Conservation (phyloP, 1,139 yeast genomes). For the Saccharomyces hybrid region DNA sequence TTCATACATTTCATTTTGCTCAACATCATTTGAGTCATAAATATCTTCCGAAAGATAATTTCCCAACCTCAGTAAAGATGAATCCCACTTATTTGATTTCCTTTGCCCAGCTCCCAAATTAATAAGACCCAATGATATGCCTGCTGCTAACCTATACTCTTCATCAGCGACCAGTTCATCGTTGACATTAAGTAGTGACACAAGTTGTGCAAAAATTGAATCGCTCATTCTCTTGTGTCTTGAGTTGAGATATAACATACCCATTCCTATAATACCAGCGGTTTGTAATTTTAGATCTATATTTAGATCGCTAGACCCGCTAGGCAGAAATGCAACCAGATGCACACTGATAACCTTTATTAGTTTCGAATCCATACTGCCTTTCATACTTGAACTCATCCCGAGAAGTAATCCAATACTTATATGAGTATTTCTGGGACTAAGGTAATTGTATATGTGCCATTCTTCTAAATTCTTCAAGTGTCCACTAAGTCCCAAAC, state of each 20-base stretch:
- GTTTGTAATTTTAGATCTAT: slow-evolving; percentile 80
- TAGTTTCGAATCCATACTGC: slow-evolving; percentile 78
- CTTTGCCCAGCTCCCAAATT: slow-evolving; percentile 64
- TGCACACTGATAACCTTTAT: slow-evolving; percentile 92
- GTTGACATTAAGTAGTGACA: slow-evolving; percentile 48
- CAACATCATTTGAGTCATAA: slow-evolving; percentile 1
- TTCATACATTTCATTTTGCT: background rate
- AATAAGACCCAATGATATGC: slow-evolving; percentile 77
- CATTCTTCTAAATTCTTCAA: slow-evolving; percentile 80
- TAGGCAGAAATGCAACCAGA: slow-evolving; percentile 83
- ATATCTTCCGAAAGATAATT: background rate
- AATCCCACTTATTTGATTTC: background rate
- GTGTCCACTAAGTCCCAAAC: slow-evolving; percentile 89
- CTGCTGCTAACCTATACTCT: slow-evolving; percentile 83
- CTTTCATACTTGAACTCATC: slow-evolving; percentile 81
- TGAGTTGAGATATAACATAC: slow-evolving; percentile 68
- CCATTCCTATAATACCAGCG: slow-evolving; percentile 88
- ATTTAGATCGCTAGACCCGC: slow-evolving; percentile 84
- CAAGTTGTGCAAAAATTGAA: slow-evolving; percentile 60
- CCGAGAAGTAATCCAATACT: slow-evolving; percentile 86
- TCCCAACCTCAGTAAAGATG: background rate
- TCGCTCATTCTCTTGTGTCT: slow-evolving; percentile 88
- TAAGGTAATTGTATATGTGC: slow-evolving; percentile 91
- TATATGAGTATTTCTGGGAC: slow-evolving; percentile 80
- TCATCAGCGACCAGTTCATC: slow-evolving; percentile 53